Evolutionary conservation across 768 basidiomycete species (phyloP), one percentile per base, ranked within the genome.

Genomic region (Mycena leptocephala): DNA sequence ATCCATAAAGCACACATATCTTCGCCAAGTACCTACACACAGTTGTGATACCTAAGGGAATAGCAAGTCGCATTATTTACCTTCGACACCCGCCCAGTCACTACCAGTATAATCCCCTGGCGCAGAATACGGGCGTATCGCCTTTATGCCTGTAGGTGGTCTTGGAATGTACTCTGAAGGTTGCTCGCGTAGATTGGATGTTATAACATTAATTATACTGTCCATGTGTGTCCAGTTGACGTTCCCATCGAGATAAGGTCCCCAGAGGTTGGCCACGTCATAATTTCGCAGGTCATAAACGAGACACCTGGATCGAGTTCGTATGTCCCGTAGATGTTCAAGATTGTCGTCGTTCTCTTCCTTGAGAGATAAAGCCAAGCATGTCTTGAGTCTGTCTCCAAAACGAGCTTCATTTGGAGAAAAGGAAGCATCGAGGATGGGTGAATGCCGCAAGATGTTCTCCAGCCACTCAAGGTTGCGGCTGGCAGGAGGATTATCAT

Each of bases 1-100:
- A 85, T 95, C 95, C 93, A 95, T 92, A 79, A 94, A 95, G 75
- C 91, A 94, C 24, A 95, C 91, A 74, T 92, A 92, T 82, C 95
- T 86, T 76, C 90, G 87, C 95, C 95, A 96, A n/a, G 87, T 89
- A 9, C 94, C 89, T 89, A 70, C 48, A 22, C 14, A 33, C 39
- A 65, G 63, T 41, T 63, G 28, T 8, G n/a, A 35, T 30, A 71
- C 8, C 64, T 55, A 24, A 18, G 2, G 28, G 39, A 22, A 20
- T 20, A n/a, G n/a, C 33, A 30, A 20, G 1, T 11, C 43, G 8
- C 59, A 43, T 64, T 10, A 64, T 77, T 66, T 68, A 87, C 88
- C 94, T 82, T 93, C 91, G 3, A 95, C 89, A 14, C 94, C 94
- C 24, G 94, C 94, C 95, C 95, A 95, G 80, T 95, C 94, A 24